phyloP scores from a whole-genome alignment of 73 alveolate genomes.

The Paramecium bursaria region DNA sequence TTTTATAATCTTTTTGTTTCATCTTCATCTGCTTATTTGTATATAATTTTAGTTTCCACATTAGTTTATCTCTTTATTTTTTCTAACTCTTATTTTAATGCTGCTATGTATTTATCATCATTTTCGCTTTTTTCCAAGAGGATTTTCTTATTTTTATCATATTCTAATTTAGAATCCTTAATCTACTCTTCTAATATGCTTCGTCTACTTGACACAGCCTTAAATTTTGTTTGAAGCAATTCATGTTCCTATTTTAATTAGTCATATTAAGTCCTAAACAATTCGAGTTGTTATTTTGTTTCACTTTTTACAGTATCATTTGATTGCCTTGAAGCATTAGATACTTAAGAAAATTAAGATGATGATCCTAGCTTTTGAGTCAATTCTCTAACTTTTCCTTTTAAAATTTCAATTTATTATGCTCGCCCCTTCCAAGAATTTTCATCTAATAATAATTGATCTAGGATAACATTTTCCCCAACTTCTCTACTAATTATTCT shows the following conservation, averaged over 20 bases:
- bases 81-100: constrained; percentile 65
- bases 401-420: constrained; percentile 60
- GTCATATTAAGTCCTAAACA: constrained; percentile 31
- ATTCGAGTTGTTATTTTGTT: constrained; percentile 45
- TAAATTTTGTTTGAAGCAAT: constrained; percentile 12
- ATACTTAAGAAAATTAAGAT: constrained; percentile 28
- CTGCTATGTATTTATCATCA: constrained; percentile 66
- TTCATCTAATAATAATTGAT: constrained; percentile 67
- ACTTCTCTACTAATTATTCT: constrained; percentile 67
- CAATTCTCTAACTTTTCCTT: constrained; percentile 66
- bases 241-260: constrained; percentile 27
- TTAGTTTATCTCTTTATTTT: constrained; percentile 25
- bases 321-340: constrained; percentile 11
- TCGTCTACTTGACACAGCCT: constrained; percentile 67
- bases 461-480: constrained; percentile 64
- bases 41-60: constrained; percentile 52
- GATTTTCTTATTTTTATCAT: constrained; percentile 68
- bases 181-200: constrained; percentile 60
- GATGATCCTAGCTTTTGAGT: constrained; percentile 40
- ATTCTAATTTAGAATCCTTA: constrained; percentile 58
- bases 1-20: constrained; percentile 51
- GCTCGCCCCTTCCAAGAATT: constrained; percentile 72
- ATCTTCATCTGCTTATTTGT: constrained; percentile 65
- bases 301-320: constrained; percentile 33
- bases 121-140: constrained; percentile 68